Percentiles rank a stretch among this genome's conserved stretches.
These are phyloP conservation scores for Draba incana DNA, from an alignment of 345 rosid species.

Conservation along the genomic window DNA sequence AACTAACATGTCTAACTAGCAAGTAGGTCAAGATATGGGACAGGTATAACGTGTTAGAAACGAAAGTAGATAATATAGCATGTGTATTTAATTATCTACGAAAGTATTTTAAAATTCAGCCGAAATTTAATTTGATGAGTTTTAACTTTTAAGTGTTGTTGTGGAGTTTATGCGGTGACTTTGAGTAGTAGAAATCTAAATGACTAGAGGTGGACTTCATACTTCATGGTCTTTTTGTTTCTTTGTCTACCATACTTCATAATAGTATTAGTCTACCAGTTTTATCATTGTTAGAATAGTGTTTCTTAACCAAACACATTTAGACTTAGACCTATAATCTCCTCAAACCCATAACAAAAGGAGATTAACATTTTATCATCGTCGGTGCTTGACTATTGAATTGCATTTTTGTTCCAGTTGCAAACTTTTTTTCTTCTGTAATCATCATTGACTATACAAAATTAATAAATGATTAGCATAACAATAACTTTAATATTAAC, in stretches of 20 bases:
- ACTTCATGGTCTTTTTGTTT: neutral
- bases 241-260: neutral
- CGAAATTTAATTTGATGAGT: neutral
- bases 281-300: neutral
- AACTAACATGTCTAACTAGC: conserved; percentile 1
- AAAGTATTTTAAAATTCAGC: neutral
- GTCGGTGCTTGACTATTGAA: neutral
- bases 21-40: conserved; percentile 8
- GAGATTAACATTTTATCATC: too few relatives aligned
- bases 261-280: neutral
- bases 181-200: neutral
- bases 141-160: neutral
- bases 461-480: neutral
- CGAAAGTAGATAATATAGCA: conserved; percentile 11
- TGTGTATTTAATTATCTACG: neutral
- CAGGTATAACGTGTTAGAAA: conserved; percentile 20
- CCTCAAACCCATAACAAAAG: too few relatives aligned
- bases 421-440: neutral
- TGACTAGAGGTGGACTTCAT: conserved; percentile 7
- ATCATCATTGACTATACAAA: neutral
- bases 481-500: neutral
- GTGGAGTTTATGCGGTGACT: too few relatives aligned
- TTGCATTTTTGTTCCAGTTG: neutral
- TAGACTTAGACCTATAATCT: too few relatives aligned
- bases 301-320: too few relatives aligned